Conservation (phyloP, 345 rosid genomes). For the Eucalyptus lansdowneana region DNA sequence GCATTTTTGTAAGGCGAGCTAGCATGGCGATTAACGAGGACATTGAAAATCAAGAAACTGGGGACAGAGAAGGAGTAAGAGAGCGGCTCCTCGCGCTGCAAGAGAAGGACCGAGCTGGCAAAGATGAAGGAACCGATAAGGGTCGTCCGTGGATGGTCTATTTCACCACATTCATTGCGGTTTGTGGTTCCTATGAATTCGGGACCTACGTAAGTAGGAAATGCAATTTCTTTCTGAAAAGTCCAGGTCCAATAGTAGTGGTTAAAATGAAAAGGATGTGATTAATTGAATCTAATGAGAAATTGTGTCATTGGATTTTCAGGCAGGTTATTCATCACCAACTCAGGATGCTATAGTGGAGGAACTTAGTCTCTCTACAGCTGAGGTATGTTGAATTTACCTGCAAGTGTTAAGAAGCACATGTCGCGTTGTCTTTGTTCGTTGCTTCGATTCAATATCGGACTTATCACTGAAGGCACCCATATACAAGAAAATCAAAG, state of each 20-base stretch:
- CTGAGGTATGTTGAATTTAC: slow-evolving; percentile 26
- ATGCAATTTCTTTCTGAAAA: background rate
- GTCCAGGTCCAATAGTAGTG: background rate
- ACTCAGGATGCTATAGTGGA: slow-evolving; percentile 69
- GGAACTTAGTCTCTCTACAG: slow-evolving; percentile 56
- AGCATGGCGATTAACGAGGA: slow-evolving; percentile 28
- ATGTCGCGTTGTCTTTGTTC: background rate
- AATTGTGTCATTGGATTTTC: slow-evolving; percentile 1
- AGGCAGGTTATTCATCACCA: slow-evolving; percentile 93
- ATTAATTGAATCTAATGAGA: background rate
- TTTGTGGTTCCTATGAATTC: slow-evolving; percentile 71
- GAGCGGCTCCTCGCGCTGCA: slow-evolving; percentile 8
- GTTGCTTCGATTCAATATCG: background rate
- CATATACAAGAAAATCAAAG: background rate
- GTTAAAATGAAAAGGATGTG: background rate
- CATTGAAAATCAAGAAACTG: background rate
- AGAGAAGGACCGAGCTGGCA: slow-evolving; percentile 1
- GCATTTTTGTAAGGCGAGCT: background rate
- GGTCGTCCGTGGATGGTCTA: slow-evolving; percentile 61
- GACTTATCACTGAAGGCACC: background rate
- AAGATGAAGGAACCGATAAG: background rate
- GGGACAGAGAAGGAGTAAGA: background rate
- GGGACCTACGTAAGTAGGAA: slow-evolving; percentile 26
- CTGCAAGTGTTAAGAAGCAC: background rate
- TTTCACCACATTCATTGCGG: slow-evolving; percentile 67